These are phyloP conservation scores for Colletotrichum neosansevieriae DNA, from an alignment of 2,329 filamentous ascomycete genomes.

Conservation along the genomic window DNA sequence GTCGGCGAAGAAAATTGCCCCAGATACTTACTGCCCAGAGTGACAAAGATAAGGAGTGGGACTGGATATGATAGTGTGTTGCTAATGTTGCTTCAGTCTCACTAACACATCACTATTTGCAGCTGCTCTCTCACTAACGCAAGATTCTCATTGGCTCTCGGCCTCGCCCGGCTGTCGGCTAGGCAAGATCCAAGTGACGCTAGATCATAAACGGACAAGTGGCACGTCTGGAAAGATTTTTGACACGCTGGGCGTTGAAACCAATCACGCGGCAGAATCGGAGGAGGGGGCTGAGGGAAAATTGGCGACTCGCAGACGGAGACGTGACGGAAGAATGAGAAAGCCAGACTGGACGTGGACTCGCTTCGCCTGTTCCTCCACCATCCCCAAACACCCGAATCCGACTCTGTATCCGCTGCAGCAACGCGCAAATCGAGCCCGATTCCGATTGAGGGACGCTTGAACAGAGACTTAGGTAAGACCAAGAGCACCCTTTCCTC, in stretches of 20 bases:
- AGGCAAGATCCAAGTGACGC: neutral
- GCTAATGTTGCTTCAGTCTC: neutral
- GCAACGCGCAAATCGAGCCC: conserved; percentile 20
- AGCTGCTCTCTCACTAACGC: conserved; percentile 4
- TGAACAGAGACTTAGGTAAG: conserved; percentile 31
- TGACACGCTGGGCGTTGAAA: conserved; percentile 27
- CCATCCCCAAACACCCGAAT: neutral
- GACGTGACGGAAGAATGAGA: neutral
- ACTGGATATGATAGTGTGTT: too few species aligned
- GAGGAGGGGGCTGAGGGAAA: conserved; percentile 12
- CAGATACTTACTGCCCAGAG: too few species aligned
- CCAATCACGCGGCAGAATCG: conserved; percentile 27
- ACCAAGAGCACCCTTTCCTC: conserved; percentile 14
- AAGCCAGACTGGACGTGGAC: neutral
- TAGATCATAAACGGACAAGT: conserved; percentile 23
- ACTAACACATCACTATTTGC: neutral
- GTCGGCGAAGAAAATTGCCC: too few species aligned
- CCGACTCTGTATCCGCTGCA: conserved; percentile 19
- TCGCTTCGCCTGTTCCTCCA: conserved; percentile 22
- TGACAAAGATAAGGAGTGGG: too few species aligned
- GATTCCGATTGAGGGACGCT: conserved; percentile 10
- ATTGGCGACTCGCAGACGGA: conserved; percentile 2
- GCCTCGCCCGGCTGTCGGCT: neutral
- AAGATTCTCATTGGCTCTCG: neutral
- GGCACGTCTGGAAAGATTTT: conserved; percentile 12